Conservation (phyloP, 306 rosid genomes). For the Leucaena leucocephala region DNA sequence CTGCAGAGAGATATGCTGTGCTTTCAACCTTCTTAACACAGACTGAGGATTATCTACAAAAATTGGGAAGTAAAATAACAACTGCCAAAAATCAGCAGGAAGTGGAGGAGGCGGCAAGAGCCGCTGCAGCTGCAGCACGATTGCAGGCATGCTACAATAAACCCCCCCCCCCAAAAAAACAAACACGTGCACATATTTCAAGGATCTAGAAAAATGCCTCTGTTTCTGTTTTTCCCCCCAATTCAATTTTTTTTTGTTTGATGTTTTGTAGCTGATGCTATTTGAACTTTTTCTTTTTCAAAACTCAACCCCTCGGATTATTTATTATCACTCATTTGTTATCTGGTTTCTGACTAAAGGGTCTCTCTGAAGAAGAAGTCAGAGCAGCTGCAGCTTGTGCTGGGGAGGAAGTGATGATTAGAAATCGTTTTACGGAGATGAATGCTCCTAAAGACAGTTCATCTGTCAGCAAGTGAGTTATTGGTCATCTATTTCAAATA, state of each 20-base stretch:
- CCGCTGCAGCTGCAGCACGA: constrained; percentile 91
- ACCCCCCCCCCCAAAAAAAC: background rate
- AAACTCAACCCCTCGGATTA: background rate
- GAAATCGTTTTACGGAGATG: constrained; percentile 92
- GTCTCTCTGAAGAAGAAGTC: constrained; percentile 98
- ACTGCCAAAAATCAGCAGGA: constrained; percentile 91
- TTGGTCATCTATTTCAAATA: constrained; percentile 7
- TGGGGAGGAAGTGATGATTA: constrained; percentile 94
- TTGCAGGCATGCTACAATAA: constrained; percentile 66
- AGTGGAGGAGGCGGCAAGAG: constrained; percentile 87
- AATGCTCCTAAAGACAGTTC: constrained; percentile 91
- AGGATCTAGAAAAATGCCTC: background rate
- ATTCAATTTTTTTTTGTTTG: background rate
- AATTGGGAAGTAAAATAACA: constrained; percentile 92
- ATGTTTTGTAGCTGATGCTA: constrained; percentile 2
- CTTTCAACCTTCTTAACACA: constrained; percentile 89
- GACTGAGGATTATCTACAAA: constrained; percentile 97
- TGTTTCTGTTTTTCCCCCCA: background rate
- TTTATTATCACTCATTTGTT: constrained; percentile 27
- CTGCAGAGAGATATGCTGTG: constrained; percentile 96
- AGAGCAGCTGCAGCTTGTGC: constrained; percentile 95
- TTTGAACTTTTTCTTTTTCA: background rate
- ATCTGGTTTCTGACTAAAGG: constrained; percentile 60
- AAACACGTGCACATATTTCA: background rate
- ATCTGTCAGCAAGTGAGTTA: constrained; percentile 85